Base-by-base conservation (phyloP, 23 red algal species). In the Gracilariopsis chorda region DNA sequence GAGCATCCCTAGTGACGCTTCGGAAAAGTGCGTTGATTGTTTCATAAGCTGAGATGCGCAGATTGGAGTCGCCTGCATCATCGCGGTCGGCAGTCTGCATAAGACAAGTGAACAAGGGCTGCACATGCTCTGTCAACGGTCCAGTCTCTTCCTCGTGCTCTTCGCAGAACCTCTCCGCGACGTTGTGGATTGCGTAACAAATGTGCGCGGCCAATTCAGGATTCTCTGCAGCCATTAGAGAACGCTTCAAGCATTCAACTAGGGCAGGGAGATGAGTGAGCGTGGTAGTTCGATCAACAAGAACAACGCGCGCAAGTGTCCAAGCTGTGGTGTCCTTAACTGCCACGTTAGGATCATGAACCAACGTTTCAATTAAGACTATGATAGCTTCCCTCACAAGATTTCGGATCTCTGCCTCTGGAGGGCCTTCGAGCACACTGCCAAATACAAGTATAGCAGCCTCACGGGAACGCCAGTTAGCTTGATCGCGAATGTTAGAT, bases 261-360 rank as follows among this genome's bases (percentile, higher is more conserved):
- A 95, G 93, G 3, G 69, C 21, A 45, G 52, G 69, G 30, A 88
- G 47, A 49, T 82, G 51, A 21, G 53, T 56, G 12, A 88, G 35
- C 12, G 80, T 94, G 25, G 58, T 80, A 34, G 72, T 48, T 30
- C 91, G 35, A 44, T 88, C 86, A 21, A 82, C 77, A 28, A 64
- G 41, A 58, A 92, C 58, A 7, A 93, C 85, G 33, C 97, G 94
- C 9, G 90, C 97, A 25, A 99, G 42, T 9, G 92, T 96, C 97
- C 97, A 99, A 19, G 97, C 97, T 6, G 93, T 87, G 24, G 97
- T 96, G 43, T 99, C 97, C 27, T 94, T 92, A 59, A 99, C 97
- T 32, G 93, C 93, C 36, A 93, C 72, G 48, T 65, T 70, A 7
- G 77, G 57, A 55, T 95, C 97, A 19, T 58, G 68, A 23, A 88